These are phyloP conservation scores for Viola pubescens DNA, from an alignment of 441 rosid species.

Conservation along the genomic window DNA sequence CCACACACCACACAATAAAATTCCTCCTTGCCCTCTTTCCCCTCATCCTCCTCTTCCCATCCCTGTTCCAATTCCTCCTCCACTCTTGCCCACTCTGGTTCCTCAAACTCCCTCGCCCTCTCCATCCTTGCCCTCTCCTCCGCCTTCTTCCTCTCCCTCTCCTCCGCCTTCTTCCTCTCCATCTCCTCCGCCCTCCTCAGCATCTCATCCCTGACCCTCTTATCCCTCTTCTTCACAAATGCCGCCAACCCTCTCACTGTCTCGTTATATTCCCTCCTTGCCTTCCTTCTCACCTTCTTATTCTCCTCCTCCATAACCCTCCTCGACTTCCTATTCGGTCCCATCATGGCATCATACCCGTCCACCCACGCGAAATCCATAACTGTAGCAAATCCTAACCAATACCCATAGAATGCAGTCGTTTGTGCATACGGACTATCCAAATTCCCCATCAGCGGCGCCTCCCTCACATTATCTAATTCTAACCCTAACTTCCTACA, in stretches of 20 bases:
- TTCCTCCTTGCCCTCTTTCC: constrained; percentile 34
- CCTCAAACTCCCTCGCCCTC: constrained; percentile 50
- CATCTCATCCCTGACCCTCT: constrained; percentile 80
- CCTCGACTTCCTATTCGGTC: constrained; percentile 63
- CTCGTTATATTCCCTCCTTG: constrained; percentile 72
- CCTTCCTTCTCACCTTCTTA: constrained; percentile 84
- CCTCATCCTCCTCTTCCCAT: constrained; percentile 27
- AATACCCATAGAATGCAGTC: constrained; percentile 76
- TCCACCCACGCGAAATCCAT: constrained; percentile 94
- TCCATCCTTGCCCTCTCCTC: constrained; percentile 69
- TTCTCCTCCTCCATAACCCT: constrained; percentile 93
- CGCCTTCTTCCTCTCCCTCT: constrained; percentile 64
- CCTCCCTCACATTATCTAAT: constrained; percentile 49
- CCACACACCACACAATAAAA: constrained; percentile 82
- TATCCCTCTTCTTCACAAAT: constrained; percentile 91
- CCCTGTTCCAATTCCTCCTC: constrained; percentile 35
- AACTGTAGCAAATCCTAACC: constrained; percentile 75
- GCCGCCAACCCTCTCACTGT: constrained; percentile 75
- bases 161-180: constrained; percentile 66
- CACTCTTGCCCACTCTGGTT: constrained; percentile 73
- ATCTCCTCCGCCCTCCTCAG: constrained; percentile 60
- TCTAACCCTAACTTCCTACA: constrained; percentile 55
- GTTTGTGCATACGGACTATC: constrained; percentile 66
- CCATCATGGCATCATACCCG: constrained; percentile 65
- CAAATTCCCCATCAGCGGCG: constrained; percentile 86